Conservation (phyloP, 192 early-diverging fungal species). For the Backusella liffmaniae region DNA sequence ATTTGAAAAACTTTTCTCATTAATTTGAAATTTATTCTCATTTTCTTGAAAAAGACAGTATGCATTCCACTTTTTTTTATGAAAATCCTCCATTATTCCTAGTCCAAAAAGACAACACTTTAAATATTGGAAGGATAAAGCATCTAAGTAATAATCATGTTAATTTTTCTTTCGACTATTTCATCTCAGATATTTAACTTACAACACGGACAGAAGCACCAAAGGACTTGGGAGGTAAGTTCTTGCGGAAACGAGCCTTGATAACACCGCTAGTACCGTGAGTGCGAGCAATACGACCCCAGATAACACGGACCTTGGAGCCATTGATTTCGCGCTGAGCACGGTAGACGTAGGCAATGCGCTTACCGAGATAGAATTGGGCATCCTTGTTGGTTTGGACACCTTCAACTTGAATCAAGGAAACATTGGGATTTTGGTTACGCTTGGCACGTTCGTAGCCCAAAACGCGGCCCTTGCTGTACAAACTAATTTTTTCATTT, state of each 20-base stretch:
- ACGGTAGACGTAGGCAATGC: constrained; percentile 96
- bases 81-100: neutral
- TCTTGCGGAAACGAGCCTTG: constrained; percentile 94
- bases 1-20: too few relatives aligned
- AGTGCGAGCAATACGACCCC: constrained; percentile 92
- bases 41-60: too few relatives aligned
- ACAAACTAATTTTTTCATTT: constrained; percentile 65
- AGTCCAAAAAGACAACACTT: neutral
- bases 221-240: constrained; percentile 88
- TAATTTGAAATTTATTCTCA: too few relatives aligned
- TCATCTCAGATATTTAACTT: constrained; percentile 40
- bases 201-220: constrained; percentile 89
- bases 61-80: neutral
- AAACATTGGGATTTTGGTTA: constrained; percentile 87
- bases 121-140: constrained; percentile 84
- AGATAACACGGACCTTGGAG: constrained; percentile 94
- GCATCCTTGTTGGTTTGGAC: constrained; percentile 87
- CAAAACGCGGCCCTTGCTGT: constrained; percentile 96
- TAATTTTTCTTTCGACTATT: neutral
- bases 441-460: constrained; percentile 94
- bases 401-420: constrained; percentile 93
- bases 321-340: constrained; percentile 85
- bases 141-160: constrained; percentile 62
- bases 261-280: constrained; percentile 97
- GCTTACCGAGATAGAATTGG: constrained; percentile 97